phyloP scores from a whole-genome alignment of 139 green algal species.

The Zygnema cylindricum region DNA sequence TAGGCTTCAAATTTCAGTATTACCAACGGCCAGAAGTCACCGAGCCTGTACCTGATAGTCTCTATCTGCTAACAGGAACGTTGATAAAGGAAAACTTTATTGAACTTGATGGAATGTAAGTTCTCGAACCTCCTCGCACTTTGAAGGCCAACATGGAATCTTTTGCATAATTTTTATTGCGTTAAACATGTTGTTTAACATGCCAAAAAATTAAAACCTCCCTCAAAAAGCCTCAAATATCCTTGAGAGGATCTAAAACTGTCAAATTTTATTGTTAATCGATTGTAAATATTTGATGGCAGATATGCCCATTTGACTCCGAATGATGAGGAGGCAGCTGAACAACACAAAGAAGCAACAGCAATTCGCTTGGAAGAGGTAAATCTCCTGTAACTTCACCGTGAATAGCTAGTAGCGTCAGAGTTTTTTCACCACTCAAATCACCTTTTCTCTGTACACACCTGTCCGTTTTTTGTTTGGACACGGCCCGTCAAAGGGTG shows the following conservation, averaged over 20 bases:
- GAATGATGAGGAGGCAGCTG: conserved; percentile 19
- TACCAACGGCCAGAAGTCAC: conserved; percentile 58
- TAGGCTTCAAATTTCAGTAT: conserved; percentile 76
- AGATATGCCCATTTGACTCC: conserved; percentile 17
- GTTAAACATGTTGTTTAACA: background rate
- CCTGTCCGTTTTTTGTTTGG: conserved; percentile 17
- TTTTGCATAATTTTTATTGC: background rate
- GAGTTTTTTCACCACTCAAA: no score
- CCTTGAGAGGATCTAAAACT: background rate
- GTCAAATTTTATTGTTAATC: background rate
- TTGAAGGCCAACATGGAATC: background rate
- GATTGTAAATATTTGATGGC: background rate
- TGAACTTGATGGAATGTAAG: conserved; percentile 71
- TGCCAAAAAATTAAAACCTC: background rate
- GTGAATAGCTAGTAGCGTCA: no score
- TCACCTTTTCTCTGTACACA: no score
- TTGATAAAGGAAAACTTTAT: conserved; percentile 65
- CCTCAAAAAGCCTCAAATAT: background rate
- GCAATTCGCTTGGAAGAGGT: conserved; percentile 46
- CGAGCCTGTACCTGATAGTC: conserved; percentile 15
- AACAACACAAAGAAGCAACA: conserved; percentile 21
- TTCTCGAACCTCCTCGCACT: background rate
- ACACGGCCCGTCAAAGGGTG: background rate
- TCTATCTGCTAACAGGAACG: conserved; percentile 63
- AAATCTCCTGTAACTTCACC: background rate